phyloP scores from a whole-genome alignment of 768 basidiomycete species.

The Neoboletus subvelutipes region DNA sequence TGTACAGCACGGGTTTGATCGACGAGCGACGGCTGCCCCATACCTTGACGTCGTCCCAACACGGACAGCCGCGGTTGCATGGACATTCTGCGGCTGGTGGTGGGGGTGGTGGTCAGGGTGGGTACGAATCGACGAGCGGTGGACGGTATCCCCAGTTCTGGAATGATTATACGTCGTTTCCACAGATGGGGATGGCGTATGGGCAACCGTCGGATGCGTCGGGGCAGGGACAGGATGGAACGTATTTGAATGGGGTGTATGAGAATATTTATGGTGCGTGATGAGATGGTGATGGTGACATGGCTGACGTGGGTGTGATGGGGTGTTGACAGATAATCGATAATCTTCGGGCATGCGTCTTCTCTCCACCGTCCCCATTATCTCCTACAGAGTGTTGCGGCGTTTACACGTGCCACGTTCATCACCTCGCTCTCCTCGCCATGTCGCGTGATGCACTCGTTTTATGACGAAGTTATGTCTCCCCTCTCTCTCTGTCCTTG shows the following conservation, averaged over 20 bases:
- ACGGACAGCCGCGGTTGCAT: conserved; percentile 16
- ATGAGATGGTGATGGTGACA: neutral
- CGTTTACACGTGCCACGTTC: neutral
- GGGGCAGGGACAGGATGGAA: conserved; percentile 19
- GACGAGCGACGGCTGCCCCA: conserved; percentile 43
- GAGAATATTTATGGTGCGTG: conserved; percentile 30
- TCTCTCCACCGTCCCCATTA: neutral
- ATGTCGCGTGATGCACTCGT: neutral
- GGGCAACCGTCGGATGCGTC: conserved; percentile 11
- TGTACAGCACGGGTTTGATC: conserved; percentile 71
- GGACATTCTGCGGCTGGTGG: conserved; percentile 15
- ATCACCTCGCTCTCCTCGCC: neutral
- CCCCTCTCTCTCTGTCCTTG: neutral
- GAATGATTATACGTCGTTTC: conserved; percentile 54
- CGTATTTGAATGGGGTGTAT: conserved; percentile 29
- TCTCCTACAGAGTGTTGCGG: neutral
- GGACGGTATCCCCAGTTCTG: conserved; percentile 53
- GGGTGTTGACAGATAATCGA: conserved; percentile 7
- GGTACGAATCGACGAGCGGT: conserved; percentile 22
- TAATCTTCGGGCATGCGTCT: no score
- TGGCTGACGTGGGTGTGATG: conserved; percentile 1
- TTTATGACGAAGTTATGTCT: neutral
- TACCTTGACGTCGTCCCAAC: conserved; percentile 16
- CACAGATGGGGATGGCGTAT: conserved; percentile 47
- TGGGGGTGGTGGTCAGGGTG: conserved; percentile 2